Evolutionary conservation across 805 yeast genomes (phyloP).

Genomic region (Wickerhamiella hasegawae): DNA sequence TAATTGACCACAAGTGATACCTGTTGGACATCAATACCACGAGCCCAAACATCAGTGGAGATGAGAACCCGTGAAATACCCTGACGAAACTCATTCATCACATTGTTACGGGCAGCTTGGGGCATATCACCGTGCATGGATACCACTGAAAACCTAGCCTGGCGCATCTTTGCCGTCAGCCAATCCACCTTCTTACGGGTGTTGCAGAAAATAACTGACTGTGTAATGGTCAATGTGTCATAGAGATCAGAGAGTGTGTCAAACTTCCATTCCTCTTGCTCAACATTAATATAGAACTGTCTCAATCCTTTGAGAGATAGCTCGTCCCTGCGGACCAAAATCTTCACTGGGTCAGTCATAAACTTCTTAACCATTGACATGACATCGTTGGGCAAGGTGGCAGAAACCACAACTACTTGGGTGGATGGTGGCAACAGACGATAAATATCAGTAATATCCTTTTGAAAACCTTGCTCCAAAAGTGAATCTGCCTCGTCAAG

Average conservation of each 20-base stretch:
- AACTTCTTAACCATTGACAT: conserved; percentile 83
- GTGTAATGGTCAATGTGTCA: conserved; percentile 89
- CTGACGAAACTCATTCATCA: conserved; percentile 89
- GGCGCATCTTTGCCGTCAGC: conserved; percentile 64
- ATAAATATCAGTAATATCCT: conserved; percentile 87
- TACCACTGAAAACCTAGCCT: conserved; percentile 76
- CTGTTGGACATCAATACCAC: conserved; percentile 98
- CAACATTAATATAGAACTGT: conserved; percentile 82
- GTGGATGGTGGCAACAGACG: conserved; percentile 65
- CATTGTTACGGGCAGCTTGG: conserved; percentile 84
- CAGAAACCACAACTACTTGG: conserved; percentile 89
- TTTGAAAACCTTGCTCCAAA: conserved; percentile 84
- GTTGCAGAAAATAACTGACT: conserved; percentile 96
- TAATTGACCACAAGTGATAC: conserved; percentile 91
- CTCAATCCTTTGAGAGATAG: conserved; percentile 86
- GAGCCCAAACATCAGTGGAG: conserved; percentile 93
- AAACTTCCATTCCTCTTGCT: conserved; percentile 84
- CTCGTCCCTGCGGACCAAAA: conserved; percentile 87
- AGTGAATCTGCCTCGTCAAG: conserved; percentile 96
- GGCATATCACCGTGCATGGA: conserved; percentile 97
- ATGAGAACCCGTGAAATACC: conserved; percentile 89
- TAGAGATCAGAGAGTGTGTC: conserved; percentile 89
- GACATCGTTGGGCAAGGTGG: conserved; percentile 85
- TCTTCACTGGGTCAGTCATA: conserved; percentile 86
- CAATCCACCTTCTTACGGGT: conserved; percentile 90